Evolutionary conservation across 2,329 filamentous ascomycete genomes (phyloP).

Genomic region (Dactylellina leptospora): DNA sequence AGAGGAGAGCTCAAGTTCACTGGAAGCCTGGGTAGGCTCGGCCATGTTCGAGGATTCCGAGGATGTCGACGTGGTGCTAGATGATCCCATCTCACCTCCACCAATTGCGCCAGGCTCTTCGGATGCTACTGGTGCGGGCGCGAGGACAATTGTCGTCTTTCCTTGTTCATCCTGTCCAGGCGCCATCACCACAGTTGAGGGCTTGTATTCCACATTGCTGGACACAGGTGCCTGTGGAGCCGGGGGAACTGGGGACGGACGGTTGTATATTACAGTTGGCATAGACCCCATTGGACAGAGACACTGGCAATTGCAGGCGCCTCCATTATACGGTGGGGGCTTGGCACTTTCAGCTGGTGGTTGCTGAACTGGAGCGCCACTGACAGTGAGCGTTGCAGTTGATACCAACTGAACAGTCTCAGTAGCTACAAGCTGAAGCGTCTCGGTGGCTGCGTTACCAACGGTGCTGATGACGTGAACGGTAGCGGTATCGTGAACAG

Average conservation of each 20-base stretch:
- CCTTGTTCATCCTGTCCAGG: conserved; percentile 2
- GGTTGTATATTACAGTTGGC: conserved; percentile 4
- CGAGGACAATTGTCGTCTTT: conserved; percentile 9
- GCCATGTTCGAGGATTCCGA: conserved; percentile 1
- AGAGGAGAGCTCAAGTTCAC: no score
- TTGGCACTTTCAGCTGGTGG: conserved; percentile 12
- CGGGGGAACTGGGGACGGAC: conserved; percentile 6
- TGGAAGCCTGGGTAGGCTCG: not conserved
- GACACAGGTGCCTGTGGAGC: not conserved
- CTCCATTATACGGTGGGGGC: conserved; percentile 18
- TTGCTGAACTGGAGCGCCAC: conserved; percentile 28
- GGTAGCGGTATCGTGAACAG: no score
- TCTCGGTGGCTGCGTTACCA: no score
- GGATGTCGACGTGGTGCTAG: not conserved
- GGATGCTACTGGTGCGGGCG: conserved; percentile 3
- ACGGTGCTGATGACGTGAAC: conserved; percentile 29
- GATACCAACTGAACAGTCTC: conserved; percentile 20
- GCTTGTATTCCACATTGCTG: not conserved
- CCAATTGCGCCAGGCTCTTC: not conserved
- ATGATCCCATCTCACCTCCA: not conserved
- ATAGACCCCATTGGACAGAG: conserved; percentile 30
- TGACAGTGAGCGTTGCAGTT: conserved; percentile 19
- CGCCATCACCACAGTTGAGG: conserved; percentile 20
- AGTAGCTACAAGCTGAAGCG: conserved; percentile 8
- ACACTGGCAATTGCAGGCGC: conserved; percentile 42